Conservation (phyloP, 2,329 filamentous ascomycete species). For the Fusarium sp. region DNA sequence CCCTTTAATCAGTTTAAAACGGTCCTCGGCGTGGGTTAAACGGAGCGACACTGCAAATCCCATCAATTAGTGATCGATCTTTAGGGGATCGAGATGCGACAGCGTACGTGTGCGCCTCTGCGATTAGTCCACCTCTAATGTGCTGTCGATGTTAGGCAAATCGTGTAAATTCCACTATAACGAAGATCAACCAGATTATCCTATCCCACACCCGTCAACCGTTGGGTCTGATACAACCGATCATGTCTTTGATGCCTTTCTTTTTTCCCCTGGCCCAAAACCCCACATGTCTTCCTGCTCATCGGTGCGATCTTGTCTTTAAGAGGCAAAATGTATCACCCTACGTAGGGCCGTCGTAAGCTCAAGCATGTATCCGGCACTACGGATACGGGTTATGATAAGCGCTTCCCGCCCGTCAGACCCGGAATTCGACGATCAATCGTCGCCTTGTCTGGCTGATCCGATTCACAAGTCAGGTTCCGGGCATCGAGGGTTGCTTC, state of each 20-base stretch:
- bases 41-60: constrained; percentile 22
- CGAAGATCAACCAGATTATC: constrained; percentile 36
- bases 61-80: constrained; percentile 14
- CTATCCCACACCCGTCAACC: constrained; percentile 39
- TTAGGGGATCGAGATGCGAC: constrained; percentile 22
- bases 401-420: constrained; percentile 29
- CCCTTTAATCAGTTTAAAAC: constrained; percentile 44
- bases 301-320: constrained; percentile 25
- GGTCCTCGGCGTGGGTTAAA: constrained; percentile 20
- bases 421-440: constrained; percentile 24
- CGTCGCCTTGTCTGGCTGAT: constrained; percentile 23
- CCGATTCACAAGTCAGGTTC: constrained; percentile 19
- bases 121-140: neutral
- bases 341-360: neutral
- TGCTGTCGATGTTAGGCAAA: constrained; percentile 19
- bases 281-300: constrained; percentile 33
- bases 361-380: neutral
- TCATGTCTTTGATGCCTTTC: constrained; percentile 9
- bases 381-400: constrained; percentile 31
- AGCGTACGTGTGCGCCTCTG: neutral
- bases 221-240: constrained; percentile 4
- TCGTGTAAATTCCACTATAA: constrained; percentile 1
- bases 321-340: neutral
- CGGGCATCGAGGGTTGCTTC: constrained; percentile 18
- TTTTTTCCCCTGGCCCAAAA: neutral